Conservation (phyloP, 495 filamentous ascomycete species). For the Annulohypoxylon moriforme region DNA sequence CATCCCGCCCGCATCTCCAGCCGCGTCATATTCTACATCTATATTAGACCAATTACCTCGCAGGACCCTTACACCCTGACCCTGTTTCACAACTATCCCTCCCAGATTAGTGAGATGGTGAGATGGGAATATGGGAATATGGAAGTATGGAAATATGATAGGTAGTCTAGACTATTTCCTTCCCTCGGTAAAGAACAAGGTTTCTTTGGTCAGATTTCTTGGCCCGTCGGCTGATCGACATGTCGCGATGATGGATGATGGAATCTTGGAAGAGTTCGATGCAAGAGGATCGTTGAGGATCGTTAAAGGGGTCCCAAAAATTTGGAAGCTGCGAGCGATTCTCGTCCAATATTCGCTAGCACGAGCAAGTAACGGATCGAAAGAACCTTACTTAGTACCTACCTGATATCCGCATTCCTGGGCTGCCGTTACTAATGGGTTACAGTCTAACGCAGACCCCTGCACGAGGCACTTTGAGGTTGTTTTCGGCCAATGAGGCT, state of each 20-base stretch:
- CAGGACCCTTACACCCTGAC: constrained; percentile 12
- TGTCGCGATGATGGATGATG: constrained; percentile 1
- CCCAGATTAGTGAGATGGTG: constrained; percentile 7
- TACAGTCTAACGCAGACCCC: constrained; percentile 32
- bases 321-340: neutral
- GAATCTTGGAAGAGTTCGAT: constrained; percentile 1
- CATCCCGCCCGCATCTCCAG: constrained; percentile 28
- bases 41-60: constrained; percentile 23
- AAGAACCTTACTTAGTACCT: constrained; percentile 3
- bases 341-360: constrained; percentile 19
- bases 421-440: constrained; percentile 30
- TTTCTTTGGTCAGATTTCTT: constrained; percentile 16
- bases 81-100: constrained; percentile 21
- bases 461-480: constrained; percentile 46
- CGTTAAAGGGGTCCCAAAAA: neutral
- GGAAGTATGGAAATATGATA: constrained; percentile 1
- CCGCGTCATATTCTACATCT: constrained; percentile 6
- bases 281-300: neutral
- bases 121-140: too few relatives aligned
- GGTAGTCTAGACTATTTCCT: constrained; percentile 35
- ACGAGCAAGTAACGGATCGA: constrained; percentile 18
- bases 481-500: constrained; percentile 39
- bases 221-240: constrained; percentile 33
- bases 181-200: constrained; percentile 23
- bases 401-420: constrained; percentile 27